These are phyloP conservation scores for Phytophthora fragariae DNA, from an alignment of 352 stramenopile genomes.

Conservation along the genomic window DNA sequence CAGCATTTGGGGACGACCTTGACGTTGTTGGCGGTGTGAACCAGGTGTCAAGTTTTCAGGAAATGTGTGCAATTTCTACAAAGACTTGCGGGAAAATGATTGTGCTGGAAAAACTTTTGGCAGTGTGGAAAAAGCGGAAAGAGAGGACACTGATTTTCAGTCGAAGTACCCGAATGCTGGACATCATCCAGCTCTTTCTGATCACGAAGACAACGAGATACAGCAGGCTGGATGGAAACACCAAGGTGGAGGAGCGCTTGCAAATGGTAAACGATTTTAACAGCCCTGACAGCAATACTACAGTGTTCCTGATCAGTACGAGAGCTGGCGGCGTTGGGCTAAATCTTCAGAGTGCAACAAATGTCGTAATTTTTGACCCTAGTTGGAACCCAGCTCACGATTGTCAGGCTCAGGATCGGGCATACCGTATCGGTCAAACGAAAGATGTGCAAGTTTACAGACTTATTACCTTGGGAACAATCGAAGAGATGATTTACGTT, in stretches of 20 bases:
- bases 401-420: slow-evolving; percentile 83
- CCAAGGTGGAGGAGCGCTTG: slow-evolving; percentile 76
- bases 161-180: slow-evolving; percentile 81
- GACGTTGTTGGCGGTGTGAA: slow-evolving; percentile 62
- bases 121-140: slow-evolving; percentile 65
- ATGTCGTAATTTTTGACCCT: slow-evolving; percentile 90
- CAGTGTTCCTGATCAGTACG: slow-evolving; percentile 84
- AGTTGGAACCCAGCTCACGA: slow-evolving; percentile 91
- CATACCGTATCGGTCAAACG: slow-evolving; percentile 88
- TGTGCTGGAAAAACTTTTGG: slow-evolving; percentile 75
- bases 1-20: slow-evolving; percentile 66
- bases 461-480: slow-evolving; percentile 84
- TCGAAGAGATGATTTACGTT: slow-evolving; percentile 92
- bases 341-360: slow-evolving; percentile 81
- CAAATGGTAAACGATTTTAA: slow-evolving; percentile 85
- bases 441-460: slow-evolving; percentile 88
- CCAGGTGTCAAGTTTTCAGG: slow-evolving; percentile 65
- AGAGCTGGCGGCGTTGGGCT: slow-evolving; percentile 78
- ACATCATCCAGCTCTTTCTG: slow-evolving; percentile 83
- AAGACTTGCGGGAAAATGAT: slow-evolving; percentile 87
- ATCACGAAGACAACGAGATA: slow-evolving; percentile 73
- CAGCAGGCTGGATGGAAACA: slow-evolving; percentile 72
- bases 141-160: slow-evolving; percentile 83
- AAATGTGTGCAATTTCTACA: slow-evolving; percentile 64
- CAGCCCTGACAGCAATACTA: slow-evolving; percentile 52